A percentile compares a stretch with the other conserved stretches of the same genome.
Conservation (phyloP, 2,329 filamentous ascomycete genomes). For the Cercospora sojina region DNA sequence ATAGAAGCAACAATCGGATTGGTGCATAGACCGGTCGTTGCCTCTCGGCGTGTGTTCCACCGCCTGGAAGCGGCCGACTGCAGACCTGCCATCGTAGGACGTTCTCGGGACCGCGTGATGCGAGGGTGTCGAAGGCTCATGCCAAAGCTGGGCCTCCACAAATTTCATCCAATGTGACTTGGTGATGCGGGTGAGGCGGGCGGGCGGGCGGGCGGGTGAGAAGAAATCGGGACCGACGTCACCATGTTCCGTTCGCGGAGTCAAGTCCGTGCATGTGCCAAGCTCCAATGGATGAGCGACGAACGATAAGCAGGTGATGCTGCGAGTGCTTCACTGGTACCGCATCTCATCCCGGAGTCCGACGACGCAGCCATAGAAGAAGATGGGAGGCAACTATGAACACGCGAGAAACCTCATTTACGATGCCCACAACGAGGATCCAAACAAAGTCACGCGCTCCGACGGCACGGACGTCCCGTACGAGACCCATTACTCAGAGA, state of each 20-base stretch:
- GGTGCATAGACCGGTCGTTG: background rate
- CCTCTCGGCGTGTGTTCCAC: background rate
- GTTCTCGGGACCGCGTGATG: background rate
- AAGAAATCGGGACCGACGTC: background rate
- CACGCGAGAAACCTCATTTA: conserved; percentile 66
- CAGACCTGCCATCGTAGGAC: background rate
- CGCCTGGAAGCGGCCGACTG: background rate
- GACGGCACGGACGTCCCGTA: conserved; percentile 59
- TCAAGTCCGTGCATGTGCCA: background rate
- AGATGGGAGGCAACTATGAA: conserved; percentile 32
- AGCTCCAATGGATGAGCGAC: background rate
- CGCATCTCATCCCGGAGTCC: background rate
- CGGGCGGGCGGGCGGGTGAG: too few relatives aligned
- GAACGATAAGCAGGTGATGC: background rate
- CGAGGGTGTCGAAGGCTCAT: background rate
- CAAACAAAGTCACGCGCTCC: conserved; percentile 54
- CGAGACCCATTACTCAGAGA: conserved; percentile 77
- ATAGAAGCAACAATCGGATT: background rate
- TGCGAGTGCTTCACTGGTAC: background rate
- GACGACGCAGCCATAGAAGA: background rate
- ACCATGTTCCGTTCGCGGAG: background rate
- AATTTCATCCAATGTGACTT: background rate
- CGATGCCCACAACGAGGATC: conserved; percentile 67
- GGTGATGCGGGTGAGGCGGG: background rate
- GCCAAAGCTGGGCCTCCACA: background rate